Evolutionary conservation across 441 rosid genomes (phyloP).

Genomic region (Macaranga tanarius): DNA sequence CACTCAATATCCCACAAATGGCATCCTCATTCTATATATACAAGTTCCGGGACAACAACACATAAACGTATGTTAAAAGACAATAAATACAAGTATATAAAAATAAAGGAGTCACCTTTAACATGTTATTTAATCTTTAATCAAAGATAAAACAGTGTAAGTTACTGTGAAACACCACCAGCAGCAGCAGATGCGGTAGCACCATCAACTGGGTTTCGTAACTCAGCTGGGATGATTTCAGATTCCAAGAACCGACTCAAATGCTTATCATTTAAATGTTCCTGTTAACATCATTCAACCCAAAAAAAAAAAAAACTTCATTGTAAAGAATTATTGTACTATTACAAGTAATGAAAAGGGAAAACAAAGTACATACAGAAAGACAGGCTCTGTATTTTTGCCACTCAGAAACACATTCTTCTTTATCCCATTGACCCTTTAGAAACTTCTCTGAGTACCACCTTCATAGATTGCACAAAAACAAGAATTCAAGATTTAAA

Average conservation of each 20-base stretch:
- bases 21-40: neutral
- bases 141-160: neutral
- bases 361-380: slow-evolving; percentile 38
- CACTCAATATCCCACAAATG: neutral
- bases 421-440: slow-evolving; percentile 78
- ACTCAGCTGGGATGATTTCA: slow-evolving; percentile 39
- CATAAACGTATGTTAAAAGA: too few relatives aligned
- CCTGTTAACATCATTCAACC: slow-evolving; percentile 35
- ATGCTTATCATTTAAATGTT: slow-evolving; percentile 75
- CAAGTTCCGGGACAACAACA: neutral
- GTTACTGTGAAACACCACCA: slow-evolving; percentile 24
- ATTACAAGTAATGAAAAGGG: neutral
- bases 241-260: slow-evolving; percentile 68
- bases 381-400: slow-evolving; percentile 72
- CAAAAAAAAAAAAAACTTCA: neutral
- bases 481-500: too few relatives aligned
- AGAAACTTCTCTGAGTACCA: slow-evolving; percentile 87
- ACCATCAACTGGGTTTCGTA: slow-evolving; percentile 32
- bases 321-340: neutral
- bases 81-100: too few relatives aligned
- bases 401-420: slow-evolving; percentile 73
- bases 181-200: neutral
- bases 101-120: neutral
- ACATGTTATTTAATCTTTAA: too few relatives aligned
- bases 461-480: slow-evolving; percentile 29